These are phyloP conservation scores for Phytopythium oedochilum DNA, from an alignment of 352 stramenopile genomes.

Conservation along the genomic window DNA sequence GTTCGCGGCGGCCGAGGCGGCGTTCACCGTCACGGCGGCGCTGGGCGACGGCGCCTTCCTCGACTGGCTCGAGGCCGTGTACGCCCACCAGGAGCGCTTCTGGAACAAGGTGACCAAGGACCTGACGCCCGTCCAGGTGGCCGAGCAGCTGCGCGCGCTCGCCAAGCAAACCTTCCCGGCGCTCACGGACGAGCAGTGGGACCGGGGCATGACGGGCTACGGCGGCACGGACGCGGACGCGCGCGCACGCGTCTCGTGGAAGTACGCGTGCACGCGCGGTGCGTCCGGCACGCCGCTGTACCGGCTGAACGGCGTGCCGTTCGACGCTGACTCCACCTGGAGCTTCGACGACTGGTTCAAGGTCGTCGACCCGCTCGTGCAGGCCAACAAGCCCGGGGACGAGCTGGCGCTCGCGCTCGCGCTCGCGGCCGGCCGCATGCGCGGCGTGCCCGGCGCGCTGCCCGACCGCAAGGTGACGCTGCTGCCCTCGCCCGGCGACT, in stretches of 20 bases:
- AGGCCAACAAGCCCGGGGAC: conserved; percentile 28
- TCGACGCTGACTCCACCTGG: conserved; percentile 67
- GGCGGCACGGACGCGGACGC: conserved; percentile 67
- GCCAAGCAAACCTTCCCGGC: conserved; percentile 64
- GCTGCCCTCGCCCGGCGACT: conserved; percentile 28
- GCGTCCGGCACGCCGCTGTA: conserved; percentile 78
- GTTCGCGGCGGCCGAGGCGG: conserved; percentile 55
- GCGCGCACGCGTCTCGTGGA: conserved; percentile 59
- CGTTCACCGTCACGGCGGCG: conserved; percentile 58
- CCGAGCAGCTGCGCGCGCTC: conserved; percentile 45
- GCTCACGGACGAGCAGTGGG: conserved; percentile 62
- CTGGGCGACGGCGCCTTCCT: conserved; percentile 53
- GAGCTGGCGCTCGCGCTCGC: conserved; percentile 36
- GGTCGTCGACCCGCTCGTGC: conserved; percentile 33
- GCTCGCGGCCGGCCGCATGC: conserved; percentile 31
- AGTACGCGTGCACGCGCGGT: conserved; percentile 74
- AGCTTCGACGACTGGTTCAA: conserved; percentile 60
- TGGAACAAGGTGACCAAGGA: conserved; percentile 85
- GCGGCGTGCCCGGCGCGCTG: conserved; percentile 28
- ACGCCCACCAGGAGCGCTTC: conserved; percentile 74
- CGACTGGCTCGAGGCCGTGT: conserved; percentile 77
- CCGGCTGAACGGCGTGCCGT: conserved; percentile 72
- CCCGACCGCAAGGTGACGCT: conserved; percentile 58
- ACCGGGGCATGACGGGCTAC: conserved; percentile 66
- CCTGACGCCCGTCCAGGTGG: conserved; percentile 60